Percentiles rank a stretch among this genome's conserved stretches.
phyloP scores from a whole-genome alignment of 163 green algal genomes.

The Coccomyxa subellipsoidea region DNA sequence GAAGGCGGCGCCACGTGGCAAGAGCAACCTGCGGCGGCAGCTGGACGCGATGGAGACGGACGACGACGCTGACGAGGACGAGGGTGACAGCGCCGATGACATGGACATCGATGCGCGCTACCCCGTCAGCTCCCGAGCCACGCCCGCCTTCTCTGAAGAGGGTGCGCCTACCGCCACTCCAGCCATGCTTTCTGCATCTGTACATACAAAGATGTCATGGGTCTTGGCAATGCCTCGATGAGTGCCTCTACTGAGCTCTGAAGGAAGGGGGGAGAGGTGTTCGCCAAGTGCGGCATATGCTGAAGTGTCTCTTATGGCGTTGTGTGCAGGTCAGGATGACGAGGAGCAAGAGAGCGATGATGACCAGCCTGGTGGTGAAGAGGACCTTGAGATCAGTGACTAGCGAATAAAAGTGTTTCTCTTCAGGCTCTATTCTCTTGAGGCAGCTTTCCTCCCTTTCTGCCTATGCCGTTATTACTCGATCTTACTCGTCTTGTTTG shows the following conservation, averaged over 20 bases:
- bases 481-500: too few species aligned
- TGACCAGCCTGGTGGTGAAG: background rate
- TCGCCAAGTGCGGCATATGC: too few species aligned
- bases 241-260: too few species aligned
- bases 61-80: slow-evolving; percentile 12
- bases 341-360: background rate
- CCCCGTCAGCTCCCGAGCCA: background rate
- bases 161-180: too few species aligned
- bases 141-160: background rate
- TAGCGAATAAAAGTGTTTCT: background rate
- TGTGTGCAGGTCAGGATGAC: background rate
- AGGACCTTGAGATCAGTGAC: slow-evolving; percentile 11
- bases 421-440: background rate
- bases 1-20: background rate
- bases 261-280: too few species aligned
- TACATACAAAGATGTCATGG: too few species aligned
- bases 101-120: background rate
- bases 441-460: too few species aligned
- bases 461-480: too few species aligned
- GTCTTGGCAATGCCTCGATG: too few species aligned
- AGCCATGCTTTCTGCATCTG: too few species aligned
- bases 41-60: slow-evolving; percentile 6
- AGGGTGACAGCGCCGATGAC: background rate
- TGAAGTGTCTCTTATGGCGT: background rate
- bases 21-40: slow-evolving; percentile 5